Evolutionary conservation across 2,329 filamentous ascomycete species (phyloP), one percentile per base, ranked within the genome.

Genomic region (Ceratocystis huliohia): DNA sequence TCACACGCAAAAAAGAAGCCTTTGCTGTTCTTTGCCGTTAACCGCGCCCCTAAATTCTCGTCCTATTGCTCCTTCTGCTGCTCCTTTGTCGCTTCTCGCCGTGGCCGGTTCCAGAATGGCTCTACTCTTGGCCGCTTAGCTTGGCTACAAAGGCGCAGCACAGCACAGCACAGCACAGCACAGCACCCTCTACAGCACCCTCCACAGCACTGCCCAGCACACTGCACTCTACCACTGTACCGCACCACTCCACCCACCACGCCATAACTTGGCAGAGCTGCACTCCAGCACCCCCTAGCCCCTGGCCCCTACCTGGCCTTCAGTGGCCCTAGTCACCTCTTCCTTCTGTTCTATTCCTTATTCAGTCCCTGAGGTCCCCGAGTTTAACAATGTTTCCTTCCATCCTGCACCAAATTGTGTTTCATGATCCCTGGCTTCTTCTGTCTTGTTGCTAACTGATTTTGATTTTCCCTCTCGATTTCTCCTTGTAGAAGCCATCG

Each of bases 381-480:
- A 50, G 22, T 25, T 63, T 25, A 63, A 28, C 25, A 41, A 41
- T 41, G 37, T 41, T 41, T 41, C 61, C 48, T 45, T 57, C 41
- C 53, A 46, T 59, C 63, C 63, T 59, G 13, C 53, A 37, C 63
- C 63, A 44, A 22, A 20, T 63, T 41, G n/a, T 59, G 63, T 65
- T 65, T 65, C 63, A 65, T 59, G 30, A 65, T 65, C 63, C 63
- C 53, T 65, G 63, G 33, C n/a, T 41, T 30, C 53, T 25, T 41
- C 25, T 63, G 56, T 53, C 41, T 44, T 15, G n/a, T 61, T 63
- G 56, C 56, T 41, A 50, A 46, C 37, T 25, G 33, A 56, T 64
- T 67, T 68, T 65, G 64, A 63, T 68, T 61, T 68, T 69, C 65
- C 67, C 68, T 66, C 56, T 57, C 59, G 37, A 63, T 63, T 67